These are phyloP conservation scores for Rhizomucor pusillus DNA, from an alignment of 371 early-diverging fungal genomes.

Conservation along the genomic window DNA sequence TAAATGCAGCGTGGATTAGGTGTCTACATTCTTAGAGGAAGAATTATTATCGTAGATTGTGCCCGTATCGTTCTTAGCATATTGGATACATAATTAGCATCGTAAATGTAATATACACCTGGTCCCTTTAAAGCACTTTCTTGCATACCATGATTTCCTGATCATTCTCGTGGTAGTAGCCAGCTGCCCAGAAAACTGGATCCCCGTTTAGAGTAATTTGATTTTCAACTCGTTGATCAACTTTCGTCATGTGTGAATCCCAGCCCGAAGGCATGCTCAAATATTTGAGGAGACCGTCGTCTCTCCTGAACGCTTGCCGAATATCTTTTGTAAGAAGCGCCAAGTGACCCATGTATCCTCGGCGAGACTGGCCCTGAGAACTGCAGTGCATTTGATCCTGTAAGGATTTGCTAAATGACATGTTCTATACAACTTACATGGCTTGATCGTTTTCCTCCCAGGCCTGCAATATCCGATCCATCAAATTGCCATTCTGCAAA, in stretches of 20 bases:
- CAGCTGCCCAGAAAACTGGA: constrained; percentile 5
- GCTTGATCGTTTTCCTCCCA: constrained; percentile 5
- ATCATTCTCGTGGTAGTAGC: constrained; percentile 1
- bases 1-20: too few species aligned
- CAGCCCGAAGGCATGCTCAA: neutral
- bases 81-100: too few species aligned
- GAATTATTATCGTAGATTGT: too few species aligned
- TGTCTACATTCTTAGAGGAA: too few species aligned
- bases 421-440: constrained; percentile 3
- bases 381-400: too few species aligned
- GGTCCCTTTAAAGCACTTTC: too few species aligned
- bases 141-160: neutral
- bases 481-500: constrained; percentile 4
- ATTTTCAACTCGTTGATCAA: neutral
- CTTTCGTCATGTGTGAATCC: neutral
- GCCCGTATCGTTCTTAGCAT: too few species aligned
- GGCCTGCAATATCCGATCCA: constrained; percentile 11
- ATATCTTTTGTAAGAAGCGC: constrained; percentile 16
- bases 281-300: neutral
- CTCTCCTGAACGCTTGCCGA: constrained; percentile 1
- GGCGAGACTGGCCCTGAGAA: neutral
- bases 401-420: too few species aligned
- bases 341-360: constrained; percentile 21
- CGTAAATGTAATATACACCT: too few species aligned
- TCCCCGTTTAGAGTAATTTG: constrained; percentile 7